Evolutionary conservation across 192 early-diverging fungal species (phyloP), one percentile per base, ranked within the genome.

Genomic region (Entophlyctis helioformis): DNA sequence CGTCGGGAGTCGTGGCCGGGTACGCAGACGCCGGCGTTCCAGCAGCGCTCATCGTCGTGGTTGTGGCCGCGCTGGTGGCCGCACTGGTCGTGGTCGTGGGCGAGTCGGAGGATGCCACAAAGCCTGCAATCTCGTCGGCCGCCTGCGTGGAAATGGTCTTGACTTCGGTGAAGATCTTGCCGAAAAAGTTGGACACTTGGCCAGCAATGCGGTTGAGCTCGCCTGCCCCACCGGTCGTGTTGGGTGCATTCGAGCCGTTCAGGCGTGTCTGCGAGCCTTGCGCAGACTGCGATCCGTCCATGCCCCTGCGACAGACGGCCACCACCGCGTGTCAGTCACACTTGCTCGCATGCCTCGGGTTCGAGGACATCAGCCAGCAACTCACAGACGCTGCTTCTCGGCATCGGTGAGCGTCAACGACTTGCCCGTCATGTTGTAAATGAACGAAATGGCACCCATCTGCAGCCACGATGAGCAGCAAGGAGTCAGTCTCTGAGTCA

Each of bases 381-480:
- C 55, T 9, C 23, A 25, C 37, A 48, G 56, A 19, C 32, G 40
- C 9, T 35, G 21, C 20, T 21, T 28, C 43, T 74, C 72, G 13
- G 53, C 54, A 5, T 54, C 49, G 8, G 46, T 44, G 23, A 74
- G 41, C 18, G 67, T 74, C 29, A 74, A 42, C 18, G 64, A 63
- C 32, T 62, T 62, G 16, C 53, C 20, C 12, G 53, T 54, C 54
- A 74, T 56, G 50, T 71, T 74, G 51, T 71, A 74, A 24, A 74
- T 67, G 42, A 71, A 74, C 22, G 67, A 60, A 27, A 74, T 50
- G 11, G 72, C 72, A 44, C 72, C 56, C 72, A 74, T 74, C 64
- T 64, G 36, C 11, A 33, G 13, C 24, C 29, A 31, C 29, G 29
- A 31, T 31, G 4, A 11, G 29, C 29, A 11, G 29, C 29, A 31